Evolutionary conservation across 2,329 filamentous ascomycete species (phyloP).

Genomic region (Zymoseptoria brevis): DNA sequence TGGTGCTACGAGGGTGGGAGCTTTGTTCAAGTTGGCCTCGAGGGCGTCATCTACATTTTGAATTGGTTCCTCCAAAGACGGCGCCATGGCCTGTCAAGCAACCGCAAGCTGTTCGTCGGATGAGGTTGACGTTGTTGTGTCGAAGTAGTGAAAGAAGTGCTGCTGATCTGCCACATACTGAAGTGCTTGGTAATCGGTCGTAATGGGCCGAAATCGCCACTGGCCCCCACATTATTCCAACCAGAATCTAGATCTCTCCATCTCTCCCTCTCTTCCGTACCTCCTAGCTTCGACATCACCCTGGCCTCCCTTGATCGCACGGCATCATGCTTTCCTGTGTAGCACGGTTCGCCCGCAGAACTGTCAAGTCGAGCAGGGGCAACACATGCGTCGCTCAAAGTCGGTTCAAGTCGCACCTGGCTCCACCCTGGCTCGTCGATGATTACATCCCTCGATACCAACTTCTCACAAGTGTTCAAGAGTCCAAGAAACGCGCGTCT

Average conservation of each 20-base stretch:
- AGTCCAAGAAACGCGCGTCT: slow-evolving; percentile 61
- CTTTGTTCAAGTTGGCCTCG: slow-evolving; percentile 64
- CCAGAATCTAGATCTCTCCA: neutral
- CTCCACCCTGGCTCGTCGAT: slow-evolving; percentile 61
- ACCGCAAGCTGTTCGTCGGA: neutral
- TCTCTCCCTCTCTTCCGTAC: neutral
- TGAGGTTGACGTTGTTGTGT: neutral
- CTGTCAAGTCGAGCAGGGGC: neutral
- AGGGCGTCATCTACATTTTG: slow-evolving; percentile 50
- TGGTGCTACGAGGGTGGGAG: slow-evolving; percentile 71
- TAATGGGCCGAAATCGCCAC: neutral
- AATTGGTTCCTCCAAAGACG: slow-evolving; percentile 65
- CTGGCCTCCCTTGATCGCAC: neutral
- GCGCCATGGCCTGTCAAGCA: slow-evolving; percentile 56
- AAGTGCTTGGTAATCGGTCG: neutral
- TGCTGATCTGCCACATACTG: neutral
- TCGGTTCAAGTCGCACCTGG: slow-evolving; percentile 32
- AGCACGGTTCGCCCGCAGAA: neutral
- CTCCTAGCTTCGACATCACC: neutral
- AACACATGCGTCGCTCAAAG: neutral
- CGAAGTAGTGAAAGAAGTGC: neutral
- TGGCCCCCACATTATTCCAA: neutral
- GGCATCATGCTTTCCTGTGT: neutral
- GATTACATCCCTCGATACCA: slow-evolving; percentile 68
- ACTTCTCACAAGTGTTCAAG: slow-evolving; percentile 58